Base-by-base conservation (phyloP, 1,139 yeast species). In the Geotrichum aggregatum region DNA sequence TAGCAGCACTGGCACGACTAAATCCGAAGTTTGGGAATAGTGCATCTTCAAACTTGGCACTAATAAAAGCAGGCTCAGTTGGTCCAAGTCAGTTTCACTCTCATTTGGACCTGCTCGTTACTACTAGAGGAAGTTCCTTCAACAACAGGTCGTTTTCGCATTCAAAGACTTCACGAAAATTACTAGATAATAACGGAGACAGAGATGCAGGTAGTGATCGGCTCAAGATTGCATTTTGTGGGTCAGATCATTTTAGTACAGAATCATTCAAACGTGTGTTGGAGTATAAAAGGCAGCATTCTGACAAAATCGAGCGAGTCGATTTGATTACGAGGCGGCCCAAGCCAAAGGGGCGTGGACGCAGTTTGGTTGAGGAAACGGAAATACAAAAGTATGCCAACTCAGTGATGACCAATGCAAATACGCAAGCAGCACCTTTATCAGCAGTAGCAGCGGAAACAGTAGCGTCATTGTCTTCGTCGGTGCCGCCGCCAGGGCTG, bases 241-340 rank as follows among this genome's bases (percentile, higher is more conserved):
- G 97, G 0, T 80, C 92, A 3, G 98, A 89, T 63, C 66, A 66
- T 38, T 89, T 88, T 69, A 83, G 95, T 58, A 76, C 83, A 6
- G 71, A 70, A 8, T 78, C 91, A 5, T 71, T 89, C 42, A 61
- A 68, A 10, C 73, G 71, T 14, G 67, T 88, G 4, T 58, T 74
- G 1, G 63, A 70, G 2, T 67, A 77, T 43, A 65, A 67, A 50
- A 44, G 56, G n/a, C 22, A 54, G 11, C 56, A 63, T 14, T 71
- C 74, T 0, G 56, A 61, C 0, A 58, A 66, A 3, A 72, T 80
- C n/a, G 66, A 67, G 1, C 62, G 71, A 1, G 66, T 87, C 8
- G 84, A 84, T 58, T 78, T 87, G 10, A 78, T 87, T 4, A 80
- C 95, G 0, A 70, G 92, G 50, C 70, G 75, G 4, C 78, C 87